Conservation (phyloP, 2,329 filamentous ascomycete genomes). For the Cercospora zeae-maydis region DNA sequence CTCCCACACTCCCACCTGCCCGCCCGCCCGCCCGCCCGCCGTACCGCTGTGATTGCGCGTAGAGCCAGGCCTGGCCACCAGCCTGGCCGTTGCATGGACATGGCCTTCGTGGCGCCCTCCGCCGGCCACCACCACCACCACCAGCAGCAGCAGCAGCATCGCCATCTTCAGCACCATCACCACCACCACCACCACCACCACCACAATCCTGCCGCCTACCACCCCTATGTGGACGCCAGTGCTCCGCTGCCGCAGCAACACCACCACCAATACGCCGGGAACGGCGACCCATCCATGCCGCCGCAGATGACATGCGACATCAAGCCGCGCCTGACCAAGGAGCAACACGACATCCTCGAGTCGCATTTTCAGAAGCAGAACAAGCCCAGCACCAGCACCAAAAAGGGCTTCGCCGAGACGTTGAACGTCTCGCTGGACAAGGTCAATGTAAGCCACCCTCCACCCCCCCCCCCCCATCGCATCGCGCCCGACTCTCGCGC, state of each 20-base stretch:
- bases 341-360: conserved; percentile 53
- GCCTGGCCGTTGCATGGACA: conserved; percentile 11
- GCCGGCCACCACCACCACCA: conserved; percentile 11
- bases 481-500: conserved; percentile 18
- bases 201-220: not conserved
- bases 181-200: conserved; percentile 1
- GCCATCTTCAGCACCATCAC: conserved; percentile 4
- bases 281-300: conserved; percentile 16
- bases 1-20: not conserved
- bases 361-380: conserved; percentile 47
- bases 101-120: conserved; percentile 23
- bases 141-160: not conserved
- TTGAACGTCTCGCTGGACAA: conserved; percentile 51
- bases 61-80: not conserved
- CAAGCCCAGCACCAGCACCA: conserved; percentile 50
- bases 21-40: not conserved
- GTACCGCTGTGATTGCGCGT: not conserved
- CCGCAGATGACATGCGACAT: conserved; percentile 41
- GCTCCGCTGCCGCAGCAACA: conserved; percentile 13
- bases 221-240: conserved; percentile 11
- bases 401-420: conserved; percentile 49
- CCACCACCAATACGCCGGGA: conserved; percentile 17
- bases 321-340: conserved; percentile 52
- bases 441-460: conserved; percentile 47
- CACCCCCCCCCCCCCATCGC: not conserved